phyloP scores from a whole-genome alignment of 306 rosid species.

The Malus fusca region DNA sequence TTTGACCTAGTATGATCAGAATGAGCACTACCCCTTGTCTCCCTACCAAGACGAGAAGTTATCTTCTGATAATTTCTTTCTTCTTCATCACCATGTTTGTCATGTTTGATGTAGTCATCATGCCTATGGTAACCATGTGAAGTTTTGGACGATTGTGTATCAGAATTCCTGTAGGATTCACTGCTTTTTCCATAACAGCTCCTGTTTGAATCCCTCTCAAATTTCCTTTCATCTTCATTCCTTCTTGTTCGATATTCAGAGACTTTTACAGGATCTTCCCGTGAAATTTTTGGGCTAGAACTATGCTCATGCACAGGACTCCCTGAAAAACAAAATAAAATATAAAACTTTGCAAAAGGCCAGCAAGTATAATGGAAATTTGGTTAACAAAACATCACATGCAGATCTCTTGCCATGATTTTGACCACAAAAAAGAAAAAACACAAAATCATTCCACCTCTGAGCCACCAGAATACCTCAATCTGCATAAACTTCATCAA shows the following conservation, averaged over 20 bases:
- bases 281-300: slow-evolving; percentile 43
- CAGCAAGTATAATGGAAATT: not conserved
- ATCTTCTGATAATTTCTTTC: slow-evolving; percentile 45
- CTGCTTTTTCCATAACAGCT: slow-evolving; percentile 42
- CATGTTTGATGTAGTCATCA: slow-evolving; percentile 36
- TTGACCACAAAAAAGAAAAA: not conserved
- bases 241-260: slow-evolving; percentile 42
- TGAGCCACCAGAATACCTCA: not conserved
- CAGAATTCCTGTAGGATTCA: slow-evolving; percentile 59
- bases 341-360: not conserved
- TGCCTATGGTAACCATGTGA: slow-evolving; percentile 58
- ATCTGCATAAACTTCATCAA: not conserved
- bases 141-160: slow-evolving; percentile 47
- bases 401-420: not conserved
- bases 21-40: slow-evolving; percentile 40
- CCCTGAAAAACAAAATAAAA: slow-evolving; percentile 33
- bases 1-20: slow-evolving; percentile 43
- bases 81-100: slow-evolving; percentile 41
- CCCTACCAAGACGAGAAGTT: slow-evolving; percentile 49
- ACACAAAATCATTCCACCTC: not conserved
- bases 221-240: slow-evolving; percentile 49
- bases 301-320: slow-evolving; percentile 47
- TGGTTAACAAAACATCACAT: not conserved
- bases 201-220: slow-evolving; percentile 46
- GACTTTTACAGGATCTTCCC: slow-evolving; percentile 36